Evolutionary conservation across 352 stramenopile genomes (phyloP).

Genomic region (Phytophthora foliorum): DNA sequence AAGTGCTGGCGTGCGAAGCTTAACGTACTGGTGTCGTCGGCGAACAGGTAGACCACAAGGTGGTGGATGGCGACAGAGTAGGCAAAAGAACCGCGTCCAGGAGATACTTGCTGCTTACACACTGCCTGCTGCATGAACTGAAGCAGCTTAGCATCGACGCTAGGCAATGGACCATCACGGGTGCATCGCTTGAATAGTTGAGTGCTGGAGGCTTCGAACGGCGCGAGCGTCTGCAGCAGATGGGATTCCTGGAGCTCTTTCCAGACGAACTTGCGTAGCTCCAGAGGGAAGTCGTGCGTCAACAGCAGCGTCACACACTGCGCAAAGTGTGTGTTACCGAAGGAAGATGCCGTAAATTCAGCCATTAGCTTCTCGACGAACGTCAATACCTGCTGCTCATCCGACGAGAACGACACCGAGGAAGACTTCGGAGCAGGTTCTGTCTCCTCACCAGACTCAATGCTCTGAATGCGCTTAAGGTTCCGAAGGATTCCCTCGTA

Average conservation of each 20-base stretch:
- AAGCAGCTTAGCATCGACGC: slow-evolving; percentile 52
- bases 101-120: slow-evolving; percentile 42
- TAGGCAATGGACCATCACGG: slow-evolving; percentile 14
- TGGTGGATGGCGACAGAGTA: slow-evolving; percentile 75
- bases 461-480: slow-evolving; percentile 55
- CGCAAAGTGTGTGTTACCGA: slow-evolving; percentile 73
- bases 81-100: slow-evolving; percentile 53
- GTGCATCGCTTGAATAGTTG: slow-evolving; percentile 55
- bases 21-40: slow-evolving; percentile 32
- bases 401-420: slow-evolving; percentile 49
- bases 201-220: slow-evolving; percentile 41
- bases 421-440: slow-evolving; percentile 2
- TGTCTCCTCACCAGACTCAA: slow-evolving; percentile 39
- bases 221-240: slow-evolving; percentile 58
- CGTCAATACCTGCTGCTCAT: slow-evolving; percentile 64
- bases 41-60: slow-evolving; percentile 66
- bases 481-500: slow-evolving; percentile 64
- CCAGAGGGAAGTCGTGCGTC: slow-evolving; percentile 60
- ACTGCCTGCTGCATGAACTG: slow-evolving; percentile 62
- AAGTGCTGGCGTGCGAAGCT: slow-evolving; percentile 63
- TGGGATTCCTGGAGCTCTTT: slow-evolving; percentile 69
- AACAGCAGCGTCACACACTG: slow-evolving; percentile 73
- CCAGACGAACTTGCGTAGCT: slow-evolving; percentile 74
- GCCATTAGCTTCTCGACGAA: slow-evolving; percentile 75
- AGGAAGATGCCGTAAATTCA: slow-evolving; percentile 78